These are phyloP conservation scores for Fragosphaeria purpurea DNA, from an alignment of 2,329 filamentous ascomycete genomes.

Conservation along the genomic window DNA sequence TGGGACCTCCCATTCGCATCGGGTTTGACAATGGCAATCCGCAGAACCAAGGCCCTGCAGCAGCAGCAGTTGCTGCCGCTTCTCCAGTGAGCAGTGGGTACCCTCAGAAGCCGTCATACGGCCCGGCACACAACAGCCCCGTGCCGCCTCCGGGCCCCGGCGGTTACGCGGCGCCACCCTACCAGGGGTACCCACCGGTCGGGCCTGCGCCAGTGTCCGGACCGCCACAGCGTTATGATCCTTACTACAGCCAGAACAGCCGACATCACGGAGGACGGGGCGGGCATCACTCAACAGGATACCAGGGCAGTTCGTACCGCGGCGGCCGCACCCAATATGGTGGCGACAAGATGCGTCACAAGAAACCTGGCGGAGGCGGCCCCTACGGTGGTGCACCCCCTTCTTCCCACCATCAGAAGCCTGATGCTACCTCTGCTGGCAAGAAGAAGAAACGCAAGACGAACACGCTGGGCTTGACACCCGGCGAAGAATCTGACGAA, in stretches of 20 bases:
- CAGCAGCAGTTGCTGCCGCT: constrained; percentile 14
- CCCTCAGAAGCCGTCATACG: constrained; percentile 23
- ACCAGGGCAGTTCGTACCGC: constrained; percentile 20
- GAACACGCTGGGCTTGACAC: constrained; percentile 62
- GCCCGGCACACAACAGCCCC: constrained; percentile 16
- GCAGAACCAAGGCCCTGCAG: constrained; percentile 25
- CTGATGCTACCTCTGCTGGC: constrained; percentile 38
- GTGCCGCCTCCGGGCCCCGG: constrained; percentile 14
- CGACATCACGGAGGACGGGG: constrained; percentile 28
- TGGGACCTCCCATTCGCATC: constrained; percentile 46
- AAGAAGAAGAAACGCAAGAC: constrained; percentile 65
- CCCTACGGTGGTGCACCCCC: constrained; percentile 6
- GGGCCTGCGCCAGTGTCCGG: constrained; percentile 20
- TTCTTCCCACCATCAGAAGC: constrained; percentile 33
- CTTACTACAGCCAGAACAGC: constrained; percentile 24
- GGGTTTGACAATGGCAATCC: constrained; percentile 34
- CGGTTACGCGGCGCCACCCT: constrained; percentile 20
- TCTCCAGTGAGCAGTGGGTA: constrained; percentile 36
- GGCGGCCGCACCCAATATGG: constrained; percentile 24
- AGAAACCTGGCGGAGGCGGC: constrained; percentile 12
- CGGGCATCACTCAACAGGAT: constrained; percentile 9
- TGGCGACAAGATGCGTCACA: constrained; percentile 29
- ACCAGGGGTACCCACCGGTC: constrained; percentile 30
- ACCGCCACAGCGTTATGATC: constrained; percentile 19
- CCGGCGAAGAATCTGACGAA: constrained; percentile 55